Base-by-base conservation (phyloP, 148 eudicot genomes). In the Gaultheria prostrata region DNA sequence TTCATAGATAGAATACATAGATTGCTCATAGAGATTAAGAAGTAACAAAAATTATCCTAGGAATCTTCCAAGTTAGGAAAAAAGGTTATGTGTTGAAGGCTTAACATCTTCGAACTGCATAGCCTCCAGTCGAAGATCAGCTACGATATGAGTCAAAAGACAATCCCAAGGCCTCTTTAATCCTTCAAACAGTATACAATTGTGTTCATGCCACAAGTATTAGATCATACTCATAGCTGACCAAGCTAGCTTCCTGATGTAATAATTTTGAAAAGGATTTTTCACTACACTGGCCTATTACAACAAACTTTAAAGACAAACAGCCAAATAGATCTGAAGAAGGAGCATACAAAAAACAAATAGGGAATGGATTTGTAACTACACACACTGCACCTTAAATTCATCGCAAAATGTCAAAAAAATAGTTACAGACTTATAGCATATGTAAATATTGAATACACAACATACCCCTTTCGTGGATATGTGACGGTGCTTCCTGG, bases 401-500 rank as follows among this genome's bases (percentile, higher is more conserved):
- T 21, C 67, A 61, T 3, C 67, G 21, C 13, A 61, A 57, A 57
- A 61, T 59, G 11, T 21, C 11, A n/a, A n/a, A n/a, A n/a, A n/a
- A n/a, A n/a, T n/a, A n/a, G n/a, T n/a, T n/a, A n/a, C n/a, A n/a
- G n/a, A n/a, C n/a, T n/a, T n/a, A n/a, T n/a, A n/a, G n/a, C n/a
- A n/a, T n/a, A n/a, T n/a, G n/a, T n/a, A n/a, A n/a, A n/a, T n/a
- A n/a, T n/a, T n/a, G n/a, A n/a, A n/a, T n/a, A n/a, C n/a, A n/a
- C 43, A 49, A 17, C 24, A 0, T 87, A 94, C 98, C 93, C 98
- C 98, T 86, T 91, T 92, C 89, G 98, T 94, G 86, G 98, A 93
- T 69, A 87, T 89, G 87, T 94, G 88, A 32, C 97, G 97, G 53
- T 94, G 97, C 65, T 86, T 84, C 46, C 88, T 86, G 46, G 98